phyloP scores from a whole-genome alignment of 139 green algal genomes.

The Chlamydomonas schloesseri region DNA sequence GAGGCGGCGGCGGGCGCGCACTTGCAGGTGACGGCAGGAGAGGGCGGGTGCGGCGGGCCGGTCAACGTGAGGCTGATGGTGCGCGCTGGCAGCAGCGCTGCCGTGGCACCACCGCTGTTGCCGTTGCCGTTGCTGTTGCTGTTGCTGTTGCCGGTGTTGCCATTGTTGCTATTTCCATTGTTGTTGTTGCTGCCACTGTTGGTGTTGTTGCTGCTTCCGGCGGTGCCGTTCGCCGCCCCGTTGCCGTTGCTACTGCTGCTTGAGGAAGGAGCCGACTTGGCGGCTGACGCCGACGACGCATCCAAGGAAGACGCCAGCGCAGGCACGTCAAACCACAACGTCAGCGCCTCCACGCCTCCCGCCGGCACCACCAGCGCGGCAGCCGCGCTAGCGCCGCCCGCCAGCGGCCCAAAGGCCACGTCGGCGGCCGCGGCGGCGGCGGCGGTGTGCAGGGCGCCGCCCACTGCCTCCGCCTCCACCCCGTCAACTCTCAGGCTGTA shows the following conservation, averaged over 20 bases:
- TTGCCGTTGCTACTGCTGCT: neutral
- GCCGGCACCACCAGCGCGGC: neutral
- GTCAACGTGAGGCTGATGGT: neutral
- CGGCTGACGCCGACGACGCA: too few relatives aligned
- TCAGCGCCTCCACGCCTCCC: neutral
- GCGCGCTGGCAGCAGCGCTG: neutral
- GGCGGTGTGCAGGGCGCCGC: neutral
- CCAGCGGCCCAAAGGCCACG: neutral
- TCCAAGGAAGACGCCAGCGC: too few relatives aligned
- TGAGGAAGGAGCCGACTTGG: neutral
- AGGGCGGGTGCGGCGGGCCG: neutral
- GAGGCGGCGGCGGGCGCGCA: neutral
- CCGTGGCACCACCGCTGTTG: too few relatives aligned
- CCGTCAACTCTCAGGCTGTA: conserved; percentile 16
- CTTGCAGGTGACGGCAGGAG: neutral
- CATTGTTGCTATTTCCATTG: neutral
- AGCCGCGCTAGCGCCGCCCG: neutral
- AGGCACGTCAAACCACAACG: neutral
- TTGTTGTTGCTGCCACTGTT: too few relatives aligned
- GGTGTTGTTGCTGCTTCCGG: neutral
- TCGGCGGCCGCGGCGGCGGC: neutral
- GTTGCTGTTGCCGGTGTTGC: neutral
- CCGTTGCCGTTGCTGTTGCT: neutral
- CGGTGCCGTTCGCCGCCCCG: too few relatives aligned
- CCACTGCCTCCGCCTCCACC: neutral